Evolutionary conservation across 768 basidiomycete genomes (phyloP), one percentile per base, ranked within the genome.

Genomic region (Aureoboletus auriporus): DNA sequence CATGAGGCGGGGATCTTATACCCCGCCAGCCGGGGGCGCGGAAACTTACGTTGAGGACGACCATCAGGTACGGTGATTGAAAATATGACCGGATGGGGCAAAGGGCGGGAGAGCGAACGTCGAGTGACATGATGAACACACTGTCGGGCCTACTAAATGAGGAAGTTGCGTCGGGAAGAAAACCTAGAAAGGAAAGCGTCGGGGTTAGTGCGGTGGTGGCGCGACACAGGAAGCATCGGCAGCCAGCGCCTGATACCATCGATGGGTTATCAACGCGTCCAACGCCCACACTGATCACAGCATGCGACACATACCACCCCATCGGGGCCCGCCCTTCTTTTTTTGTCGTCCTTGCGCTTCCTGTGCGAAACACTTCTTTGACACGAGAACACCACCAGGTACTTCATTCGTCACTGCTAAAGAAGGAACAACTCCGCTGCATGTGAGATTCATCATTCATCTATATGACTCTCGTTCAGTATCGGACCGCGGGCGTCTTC

Each of bases 21-120:
- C 49, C 54, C 52, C 49, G 47, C 50, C 33, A 29, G 33, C 14
- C 13, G 52, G 42, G 37, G 2, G 42, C 12, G 50, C 62, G 55
- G 55, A 41, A 64, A 62, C 54, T 59, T 56, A 53, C 49, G 30
- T 59, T 46, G 39, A 36, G 38, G 35, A 39, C 16, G 20, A 26
- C 4, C 42, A 36, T 47, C 39, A 39, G 23, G 33, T 50, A 39
- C 33, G 45, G n/a, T 61, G 59, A 56, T 36, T 16, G 49, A 10
- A 7, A 39, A 59, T 53, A 49, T 55, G 34, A 9, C 55, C 43
- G 7, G 12, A 59, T 47, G 31, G 12, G 50, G 47, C 6, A 30
- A 39, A 34, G 36, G 65, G 62, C 66, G 64, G 66, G 62, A 61
- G 44, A 50, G 55, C 60, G 65, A 40, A 57, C 58, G 38, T 53